Base-by-base conservation (phyloP, 192 early-diverging fungal species). In the Helicostylum pulchrum region DNA sequence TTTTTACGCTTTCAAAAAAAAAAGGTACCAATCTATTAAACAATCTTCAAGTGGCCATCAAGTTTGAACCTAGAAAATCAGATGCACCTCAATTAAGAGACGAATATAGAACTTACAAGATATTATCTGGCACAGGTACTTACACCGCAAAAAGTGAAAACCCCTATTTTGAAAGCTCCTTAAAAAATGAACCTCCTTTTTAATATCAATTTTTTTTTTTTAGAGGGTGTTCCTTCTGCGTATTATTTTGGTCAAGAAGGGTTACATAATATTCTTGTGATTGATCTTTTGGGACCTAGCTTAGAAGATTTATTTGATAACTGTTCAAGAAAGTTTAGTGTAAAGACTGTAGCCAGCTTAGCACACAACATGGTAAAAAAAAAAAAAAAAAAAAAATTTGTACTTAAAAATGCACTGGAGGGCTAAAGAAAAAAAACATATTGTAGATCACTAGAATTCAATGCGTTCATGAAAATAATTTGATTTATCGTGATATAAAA, bases 161-260 rank as follows among this genome's bases (percentile, higher is more conserved):
- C 36, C 36, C 36, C 36, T 39, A 39, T 39, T 9, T 36, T 51
- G 30, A 39, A 39, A 39, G 36, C 36, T 39, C 36, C 36, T 39
- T 39, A 39, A 39, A 39, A 39, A 39, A 39, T 39, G 36, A 39
- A 39, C 36, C 26, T 19, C 7, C 14, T 20, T 46, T 48, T 52
- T 26, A 60, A 45, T 21, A 26, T 45, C 8, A 11, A 53, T 68
- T 61, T 19, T 68, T 7, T 32, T 12, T 19, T 43, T 51, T 51
- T 44, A 87, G 88, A 75, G 20, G 96, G 96, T 62, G 86, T 99
- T 56, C 96, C 96, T 7, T 83, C 77, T 55, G 93, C 89, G 5
- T 92, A 95, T 65, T 95, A 96, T 80, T 99, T 95, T 87, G 95
- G 95, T 46, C 93, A 94, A 67, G 96, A 99, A 73, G 94, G 96